A percentile compares a stretch with the other conserved stretches of the same genome.
These are phyloP conservation scores for Naganishia kalamii DNA, from an alignment of 768 basidiomycete genomes.

Conservation along the genomic window DNA sequence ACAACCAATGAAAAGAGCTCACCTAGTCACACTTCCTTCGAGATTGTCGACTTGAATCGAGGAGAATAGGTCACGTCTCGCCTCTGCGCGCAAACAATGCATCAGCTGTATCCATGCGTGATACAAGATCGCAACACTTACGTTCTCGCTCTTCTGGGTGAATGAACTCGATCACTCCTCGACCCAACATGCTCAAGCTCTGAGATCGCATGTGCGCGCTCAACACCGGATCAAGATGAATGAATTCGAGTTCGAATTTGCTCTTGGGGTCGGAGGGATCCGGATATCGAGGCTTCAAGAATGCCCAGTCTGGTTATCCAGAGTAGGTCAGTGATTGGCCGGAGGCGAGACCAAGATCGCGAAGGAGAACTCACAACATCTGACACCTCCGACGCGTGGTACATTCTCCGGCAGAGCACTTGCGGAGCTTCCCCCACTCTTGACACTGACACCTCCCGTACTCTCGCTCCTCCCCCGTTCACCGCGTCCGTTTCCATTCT, in stretches of 20 bases:
- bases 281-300: conserved; percentile 18
- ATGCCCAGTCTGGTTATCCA: conserved; percentile 18
- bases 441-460: background rate
- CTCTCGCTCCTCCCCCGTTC: background rate
- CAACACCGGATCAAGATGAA: conserved; percentile 44
- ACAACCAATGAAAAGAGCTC: conserved; percentile 1
- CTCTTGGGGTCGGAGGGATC: conserved; percentile 8
- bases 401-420: conserved; percentile 6
- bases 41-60: conserved; percentile 40
- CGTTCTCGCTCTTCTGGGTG: conserved; percentile 45
- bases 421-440: conserved; percentile 5
- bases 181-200: conserved; percentile 40
- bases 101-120: background rate
- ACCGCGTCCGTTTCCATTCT: background rate
- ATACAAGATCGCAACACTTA: conserved; percentile 26
- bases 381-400: conserved; percentile 16
- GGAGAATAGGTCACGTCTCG: conserved; percentile 37
- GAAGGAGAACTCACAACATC: conserved; percentile 3
- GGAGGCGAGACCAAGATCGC: background rate
- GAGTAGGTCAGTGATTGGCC: background rate
- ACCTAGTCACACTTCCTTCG: conserved; percentile 47
- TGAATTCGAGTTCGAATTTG: conserved; percentile 39
- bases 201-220: conserved; percentile 39
- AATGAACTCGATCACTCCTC: conserved; percentile 45
- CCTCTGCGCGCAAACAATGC: conserved; percentile 29